Percentiles rank a stretch among this genome's conserved stretches.
phyloP scores from a whole-genome alignment of 169 alveolate genomes.

The Theileria equi region DNA sequence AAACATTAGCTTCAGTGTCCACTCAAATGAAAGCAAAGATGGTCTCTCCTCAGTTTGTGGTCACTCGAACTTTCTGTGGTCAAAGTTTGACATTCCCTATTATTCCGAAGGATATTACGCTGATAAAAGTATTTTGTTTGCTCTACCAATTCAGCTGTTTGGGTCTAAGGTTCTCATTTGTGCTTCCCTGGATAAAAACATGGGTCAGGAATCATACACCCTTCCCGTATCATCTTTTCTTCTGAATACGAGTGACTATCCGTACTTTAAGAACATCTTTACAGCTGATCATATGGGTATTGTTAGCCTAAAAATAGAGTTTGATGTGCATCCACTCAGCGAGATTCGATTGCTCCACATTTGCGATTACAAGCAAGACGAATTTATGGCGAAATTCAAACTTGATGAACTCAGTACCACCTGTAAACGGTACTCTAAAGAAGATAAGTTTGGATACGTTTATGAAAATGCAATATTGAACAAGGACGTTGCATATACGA shows the following conservation, averaged over 20 bases:
- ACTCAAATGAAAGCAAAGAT: not conserved
- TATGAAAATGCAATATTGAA: not conserved
- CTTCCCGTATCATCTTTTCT: not conserved
- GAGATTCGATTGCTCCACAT: conserved; percentile 21
- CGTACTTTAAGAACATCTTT: not conserved
- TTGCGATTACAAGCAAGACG: not conserved
- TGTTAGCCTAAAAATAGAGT: conserved; percentile 11
- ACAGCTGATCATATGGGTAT: conserved; percentile 39
- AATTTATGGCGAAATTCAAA: too few species aligned
- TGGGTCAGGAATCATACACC: not conserved
- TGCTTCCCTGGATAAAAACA: conserved; percentile 5
- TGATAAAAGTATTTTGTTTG: not conserved
- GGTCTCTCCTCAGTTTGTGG: conserved; percentile 30
- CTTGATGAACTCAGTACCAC: too few species aligned
- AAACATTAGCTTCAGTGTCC: not conserved
- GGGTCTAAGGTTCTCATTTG: conserved; percentile 27
- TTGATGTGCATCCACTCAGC: conserved; percentile 51
- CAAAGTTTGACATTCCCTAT: not conserved
- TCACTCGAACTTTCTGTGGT: conserved; percentile 13
- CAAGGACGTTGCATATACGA: not conserved
- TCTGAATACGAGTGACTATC: not conserved
- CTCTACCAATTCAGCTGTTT: conserved; percentile 12
- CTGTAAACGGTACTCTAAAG: too few species aligned
- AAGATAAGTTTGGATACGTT: not conserved
- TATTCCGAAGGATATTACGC: too few species aligned